Evolutionary conservation across 495 filamentous ascomycete genomes (phyloP), one percentile per base, ranked within the genome.

Genomic region (Tuber magnatum): DNA sequence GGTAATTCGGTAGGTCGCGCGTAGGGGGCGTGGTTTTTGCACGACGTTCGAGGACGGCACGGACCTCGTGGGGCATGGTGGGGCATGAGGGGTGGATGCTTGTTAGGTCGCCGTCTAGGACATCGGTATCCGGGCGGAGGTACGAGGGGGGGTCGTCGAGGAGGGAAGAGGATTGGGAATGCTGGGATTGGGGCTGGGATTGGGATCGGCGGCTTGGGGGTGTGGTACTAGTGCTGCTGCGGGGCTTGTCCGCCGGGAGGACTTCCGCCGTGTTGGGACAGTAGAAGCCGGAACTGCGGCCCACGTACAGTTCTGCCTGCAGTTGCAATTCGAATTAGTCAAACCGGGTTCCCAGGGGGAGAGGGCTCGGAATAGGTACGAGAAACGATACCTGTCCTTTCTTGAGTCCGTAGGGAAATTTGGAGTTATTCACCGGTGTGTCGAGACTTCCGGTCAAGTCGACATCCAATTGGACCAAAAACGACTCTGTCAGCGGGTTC

Each of bases 401-500:
- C 41, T 79, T 79, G 6, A 79, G 78, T 10, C 73, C 65, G 42
- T 79, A 82, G 2, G 80, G 80, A 28, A 82, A 82, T 44, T 72
- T 82, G 39, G 69, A 74, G n/a, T 72, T 42, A 20, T 79, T 80
- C 22, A 74, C 72, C 18, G 79, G 79, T 0, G 65, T 1, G 6
- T 81, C 80, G 38, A 80, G 48, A 9, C 72, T 69, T 39, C 81
- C 81, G 1, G 76, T 82, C 10, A 97, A 87, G 80, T 99, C 95
- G 14, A 97, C 91, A 81, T 97, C 93, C 7, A 99, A 86, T 84
- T 98, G 95, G 39, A 94, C 91, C 46, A 98, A 85, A 86, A 99
- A 99, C 0, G 94, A 97, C 81, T 97, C 94, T 1, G 94, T 94
- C 69, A 99, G 86, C 3, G 94, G 94, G 78, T 97, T 97, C 80